Conservation (phyloP, 495 filamentous ascomycete species). For the Clohesyomyces aquaticus region DNA sequence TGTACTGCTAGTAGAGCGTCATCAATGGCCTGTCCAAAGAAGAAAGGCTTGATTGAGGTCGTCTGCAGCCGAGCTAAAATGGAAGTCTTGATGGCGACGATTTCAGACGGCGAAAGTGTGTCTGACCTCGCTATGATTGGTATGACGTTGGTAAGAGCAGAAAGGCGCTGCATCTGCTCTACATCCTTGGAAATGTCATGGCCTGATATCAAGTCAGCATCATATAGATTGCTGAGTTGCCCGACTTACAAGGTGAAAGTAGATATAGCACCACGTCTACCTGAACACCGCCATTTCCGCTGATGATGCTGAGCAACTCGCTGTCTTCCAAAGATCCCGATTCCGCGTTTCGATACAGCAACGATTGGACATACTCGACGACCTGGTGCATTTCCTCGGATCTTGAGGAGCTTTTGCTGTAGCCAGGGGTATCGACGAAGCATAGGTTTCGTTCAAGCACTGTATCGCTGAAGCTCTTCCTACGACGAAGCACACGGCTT, state of each 20-base stretch:
- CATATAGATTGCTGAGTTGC: background rate
- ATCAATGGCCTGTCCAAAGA: conserved; percentile 56
- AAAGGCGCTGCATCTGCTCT: conserved; percentile 74
- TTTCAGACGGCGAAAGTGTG: conserved; percentile 61
- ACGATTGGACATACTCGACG: conserved; percentile 73
- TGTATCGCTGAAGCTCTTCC: conserved; percentile 79
- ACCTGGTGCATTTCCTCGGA: conserved; percentile 71
- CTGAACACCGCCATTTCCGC: conserved; percentile 83
- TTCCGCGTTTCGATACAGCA: conserved; percentile 67
- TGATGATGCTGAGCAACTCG: conserved; percentile 78
- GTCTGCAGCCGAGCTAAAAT: conserved; percentile 63
- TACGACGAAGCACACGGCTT: conserved; percentile 66
- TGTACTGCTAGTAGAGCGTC: conserved; percentile 30
- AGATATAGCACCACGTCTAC: conserved; percentile 90
- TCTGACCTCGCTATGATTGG: conserved; percentile 83
- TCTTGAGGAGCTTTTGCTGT: conserved; percentile 63
- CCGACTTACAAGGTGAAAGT: conserved; percentile 63
- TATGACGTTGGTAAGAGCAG: conserved; percentile 82
- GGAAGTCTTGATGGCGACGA: conserved; percentile 64
- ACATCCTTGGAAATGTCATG: conserved; percentile 74
- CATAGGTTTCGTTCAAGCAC: conserved; percentile 92
- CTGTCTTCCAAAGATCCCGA: conserved; percentile 64
- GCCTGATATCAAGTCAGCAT: conserved; percentile 43
- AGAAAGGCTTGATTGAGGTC: conserved; percentile 68
- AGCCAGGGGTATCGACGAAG: conserved; percentile 91